Conservation (phyloP, 805 yeast species). For the Candida vaughaniae region DNA sequence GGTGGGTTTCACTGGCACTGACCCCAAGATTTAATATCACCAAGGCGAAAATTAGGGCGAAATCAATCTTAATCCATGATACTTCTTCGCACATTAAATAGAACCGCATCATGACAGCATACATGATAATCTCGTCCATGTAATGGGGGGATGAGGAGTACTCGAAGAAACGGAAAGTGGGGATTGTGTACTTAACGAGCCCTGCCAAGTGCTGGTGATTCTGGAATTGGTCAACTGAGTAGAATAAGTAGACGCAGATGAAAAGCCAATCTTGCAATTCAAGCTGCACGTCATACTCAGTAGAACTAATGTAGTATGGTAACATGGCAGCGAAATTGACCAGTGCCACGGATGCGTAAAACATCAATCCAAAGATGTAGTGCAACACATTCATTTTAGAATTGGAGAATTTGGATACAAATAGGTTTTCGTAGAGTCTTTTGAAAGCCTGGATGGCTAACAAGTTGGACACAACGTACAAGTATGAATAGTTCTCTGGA, state of each 20-base stretch:
- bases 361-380: conserved; percentile 62
- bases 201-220: conserved; percentile 52
- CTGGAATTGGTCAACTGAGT: conserved; percentile 52
- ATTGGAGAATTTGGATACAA: conserved; percentile 46
- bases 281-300: conserved; percentile 15
- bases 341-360: conserved; percentile 50
- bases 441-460: conserved; percentile 51
- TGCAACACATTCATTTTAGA: conserved; percentile 66
- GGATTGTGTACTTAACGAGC: conserved; percentile 56
- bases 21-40: conserved; percentile 51
- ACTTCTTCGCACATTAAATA: conserved; percentile 15
- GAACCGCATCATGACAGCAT: conserved; percentile 34
- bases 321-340: conserved; percentile 26
- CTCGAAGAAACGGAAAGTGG: conserved; percentile 49
- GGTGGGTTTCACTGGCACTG: conserved; percentile 53
- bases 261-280: conserved; percentile 17
- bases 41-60: conserved; percentile 23
- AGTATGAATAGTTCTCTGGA: conserved; percentile 14
- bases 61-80: conserved; percentile 19
- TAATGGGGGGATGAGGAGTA: conserved; percentile 67
- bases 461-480: conserved; percentile 21
- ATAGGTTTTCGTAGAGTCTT: conserved; percentile 54
- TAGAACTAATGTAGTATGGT: conserved; percentile 16
- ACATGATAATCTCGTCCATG: conserved; percentile 61
- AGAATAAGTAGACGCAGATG: conserved; percentile 44